Evolutionary conservation across 2,329 filamentous ascomycete genomes (phyloP).

Genomic region (Teratosphaeria zuluensis): DNA sequence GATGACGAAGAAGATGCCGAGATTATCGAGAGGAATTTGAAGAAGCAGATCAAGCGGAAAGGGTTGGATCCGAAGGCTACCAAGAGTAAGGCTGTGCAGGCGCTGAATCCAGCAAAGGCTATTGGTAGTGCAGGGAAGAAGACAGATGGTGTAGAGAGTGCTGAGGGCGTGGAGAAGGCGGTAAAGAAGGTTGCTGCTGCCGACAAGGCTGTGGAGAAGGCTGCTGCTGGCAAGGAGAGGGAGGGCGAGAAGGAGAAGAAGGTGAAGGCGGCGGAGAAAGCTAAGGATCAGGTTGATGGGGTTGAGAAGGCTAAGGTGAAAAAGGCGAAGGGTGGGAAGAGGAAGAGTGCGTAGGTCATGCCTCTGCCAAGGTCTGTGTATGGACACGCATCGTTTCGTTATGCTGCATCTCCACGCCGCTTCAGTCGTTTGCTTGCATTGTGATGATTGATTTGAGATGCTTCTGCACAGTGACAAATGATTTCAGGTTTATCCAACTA

Average conservation of each 20-base stretch:
- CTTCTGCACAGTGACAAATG: too few relatives aligned
- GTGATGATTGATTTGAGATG: too few relatives aligned
- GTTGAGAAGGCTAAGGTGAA: neutral
- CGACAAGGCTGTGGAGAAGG: neutral
- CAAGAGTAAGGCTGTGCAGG: slow-evolving; percentile 17
- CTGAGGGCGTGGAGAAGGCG: neutral
- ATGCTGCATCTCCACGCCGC: too few relatives aligned
- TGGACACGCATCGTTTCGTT: too few relatives aligned
- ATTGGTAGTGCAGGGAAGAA: neutral
- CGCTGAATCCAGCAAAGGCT: neutral
- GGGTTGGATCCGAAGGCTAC: slow-evolving; percentile 37
- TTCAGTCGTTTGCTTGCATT: too few relatives aligned
- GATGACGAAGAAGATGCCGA: slow-evolving; percentile 42
- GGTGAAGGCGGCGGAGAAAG: neutral
- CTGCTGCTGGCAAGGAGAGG: neutral
- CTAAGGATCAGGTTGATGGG: neutral
- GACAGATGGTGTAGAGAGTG: neutral
- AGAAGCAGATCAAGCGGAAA: slow-evolving; percentile 35
- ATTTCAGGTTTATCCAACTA: too few relatives aligned
- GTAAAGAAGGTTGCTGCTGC: neutral
- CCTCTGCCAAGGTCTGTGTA: too few relatives aligned
- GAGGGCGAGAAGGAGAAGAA: neutral
- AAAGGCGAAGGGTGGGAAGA: neutral
- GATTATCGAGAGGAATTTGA: slow-evolving; percentile 38
- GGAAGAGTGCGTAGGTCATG: neutral